Evolutionary conservation across 2,329 filamentous ascomycete genomes (phyloP).

Genomic region (Colletotrichum sp.): DNA sequence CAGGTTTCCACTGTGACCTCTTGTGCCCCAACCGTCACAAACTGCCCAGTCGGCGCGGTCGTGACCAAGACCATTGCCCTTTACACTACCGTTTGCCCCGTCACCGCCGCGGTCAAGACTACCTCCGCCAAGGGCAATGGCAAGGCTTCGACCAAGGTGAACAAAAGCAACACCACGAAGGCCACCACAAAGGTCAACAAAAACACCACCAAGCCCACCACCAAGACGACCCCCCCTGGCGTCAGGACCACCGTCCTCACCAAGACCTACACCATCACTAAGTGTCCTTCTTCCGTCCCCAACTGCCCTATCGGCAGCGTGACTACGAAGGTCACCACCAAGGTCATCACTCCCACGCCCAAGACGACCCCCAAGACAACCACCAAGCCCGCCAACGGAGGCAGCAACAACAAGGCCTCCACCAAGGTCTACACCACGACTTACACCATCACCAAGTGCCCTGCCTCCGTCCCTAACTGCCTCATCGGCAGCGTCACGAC

Average conservation of each 20-base stretch:
- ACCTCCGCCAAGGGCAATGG: slow-evolving; percentile 5
- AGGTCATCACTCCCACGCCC: background rate
- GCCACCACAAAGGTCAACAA: background rate
- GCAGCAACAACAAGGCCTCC: background rate
- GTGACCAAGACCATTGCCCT: slow-evolving; percentile 37
- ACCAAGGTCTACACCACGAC: slow-evolving; percentile 45
- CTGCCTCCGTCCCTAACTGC: slow-evolving; percentile 44
- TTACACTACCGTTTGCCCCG: slow-evolving; percentile 49
- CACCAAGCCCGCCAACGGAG: background rate
- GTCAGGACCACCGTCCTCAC: slow-evolving; percentile 41
- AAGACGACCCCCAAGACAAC: background rate
- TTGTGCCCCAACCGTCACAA: slow-evolving; percentile 49
- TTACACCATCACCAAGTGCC: slow-evolving; percentile 62
- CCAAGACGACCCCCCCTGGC: background rate
- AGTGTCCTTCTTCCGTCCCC: slow-evolving; percentile 51
- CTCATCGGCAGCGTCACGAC: slow-evolving; percentile 42
- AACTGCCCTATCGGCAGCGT: slow-evolving; percentile 41
- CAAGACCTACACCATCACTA: slow-evolving; percentile 58
- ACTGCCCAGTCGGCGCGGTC: slow-evolving; percentile 43
- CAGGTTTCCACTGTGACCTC: slow-evolving; percentile 59
- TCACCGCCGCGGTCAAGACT: slow-evolving; percentile 25
- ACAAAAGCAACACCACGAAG: background rate
- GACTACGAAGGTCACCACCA: slow-evolving; percentile 44
- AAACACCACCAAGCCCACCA: background rate
- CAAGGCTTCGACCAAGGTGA: background rate